A percentile compares a stretch with the other conserved stretches of the same genome.
Evolutionary conservation across 2,329 filamentous ascomycete species (phyloP).

Genomic region (Diaporthe sp.): DNA sequence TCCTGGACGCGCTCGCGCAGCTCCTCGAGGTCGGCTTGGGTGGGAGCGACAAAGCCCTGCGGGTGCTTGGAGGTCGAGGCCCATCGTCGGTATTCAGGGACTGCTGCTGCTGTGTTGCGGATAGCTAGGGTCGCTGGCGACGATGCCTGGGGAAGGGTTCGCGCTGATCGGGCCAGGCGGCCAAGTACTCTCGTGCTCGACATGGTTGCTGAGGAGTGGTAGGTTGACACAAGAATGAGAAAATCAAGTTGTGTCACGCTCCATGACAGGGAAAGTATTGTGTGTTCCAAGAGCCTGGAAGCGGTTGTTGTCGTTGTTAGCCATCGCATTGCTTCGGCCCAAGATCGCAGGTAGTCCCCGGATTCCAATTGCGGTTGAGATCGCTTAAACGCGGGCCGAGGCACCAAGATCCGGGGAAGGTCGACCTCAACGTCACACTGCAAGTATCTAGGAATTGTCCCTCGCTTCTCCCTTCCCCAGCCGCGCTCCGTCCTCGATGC

Average conservation of each 20-base stretch:
- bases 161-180: slow-evolving; percentile 49
- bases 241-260: background rate
- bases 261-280: background rate
- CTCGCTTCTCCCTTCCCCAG: background rate
- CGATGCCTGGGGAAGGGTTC: slow-evolving; percentile 43
- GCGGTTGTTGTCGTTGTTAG: background rate
- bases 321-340: slow-evolving; percentile 39
- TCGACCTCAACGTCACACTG: slow-evolving; percentile 5
- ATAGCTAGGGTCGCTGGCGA: slow-evolving; percentile 44
- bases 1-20: slow-evolving; percentile 88
- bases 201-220: slow-evolving; percentile 50
- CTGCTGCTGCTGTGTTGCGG: slow-evolving; percentile 53
- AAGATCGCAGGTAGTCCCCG: slow-evolving; percentile 27
- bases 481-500: background rate
- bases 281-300: background rate
- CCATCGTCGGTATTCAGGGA: slow-evolving; percentile 47
- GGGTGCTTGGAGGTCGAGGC: slow-evolving; percentile 72
- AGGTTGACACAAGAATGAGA: background rate
- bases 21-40: slow-evolving; percentile 81
- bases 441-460: background rate
- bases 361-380: slow-evolving; percentile 23
- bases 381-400: slow-evolving; percentile 42
- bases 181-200: slow-evolving; percentile 56
- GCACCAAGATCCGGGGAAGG: slow-evolving; percentile 9
- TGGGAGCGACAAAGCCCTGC: slow-evolving; percentile 76